Evolutionary conservation across 192 early-diverging fungal species (phyloP).

Genomic region (Backusella macrospora): DNA sequence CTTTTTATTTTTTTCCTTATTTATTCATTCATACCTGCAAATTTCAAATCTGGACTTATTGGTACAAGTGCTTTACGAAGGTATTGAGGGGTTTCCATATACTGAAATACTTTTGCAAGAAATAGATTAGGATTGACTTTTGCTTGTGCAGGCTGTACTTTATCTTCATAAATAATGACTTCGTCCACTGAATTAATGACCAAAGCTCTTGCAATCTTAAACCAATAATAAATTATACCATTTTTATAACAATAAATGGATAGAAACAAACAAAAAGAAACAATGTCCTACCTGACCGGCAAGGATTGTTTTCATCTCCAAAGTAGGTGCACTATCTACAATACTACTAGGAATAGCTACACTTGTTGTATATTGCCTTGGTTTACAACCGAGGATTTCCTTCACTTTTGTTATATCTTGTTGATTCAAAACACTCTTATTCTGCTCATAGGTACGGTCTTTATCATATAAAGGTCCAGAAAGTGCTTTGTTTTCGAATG

Average conservation of each 20-base stretch:
- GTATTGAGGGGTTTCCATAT: conserved; percentile 72
- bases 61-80: conserved; percentile 68
- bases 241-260: not conserved
- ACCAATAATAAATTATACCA: not conserved
- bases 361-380: conserved; percentile 61
- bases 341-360: conserved; percentile 69
- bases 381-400: not conserved
- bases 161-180: conserved; percentile 62
- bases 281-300: conserved; percentile 60
- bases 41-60: conserved; percentile 65
- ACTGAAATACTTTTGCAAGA: conserved; percentile 66
- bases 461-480: conserved; percentile 49
- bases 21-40: conserved; percentile 43
- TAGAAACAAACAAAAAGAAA: not conserved
- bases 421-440: conserved; percentile 21
- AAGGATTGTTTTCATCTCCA: conserved; percentile 70
- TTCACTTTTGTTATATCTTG: conserved; percentile 13
- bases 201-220: conserved; percentile 59
- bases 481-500: conserved; percentile 44
- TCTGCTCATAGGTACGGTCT: conserved; percentile 18
- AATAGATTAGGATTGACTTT: conserved; percentile 57
- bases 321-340: conserved; percentile 60
- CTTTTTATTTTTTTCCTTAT: not conserved
- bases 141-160: conserved; percentile 41
- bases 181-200: conserved; percentile 68